A percentile compares a stretch with the other conserved stretches of the same genome.
These are phyloP conservation scores for Naganishia randhawae DNA, from an alignment of 768 basidiomycete species.

Conservation along the genomic window DNA sequence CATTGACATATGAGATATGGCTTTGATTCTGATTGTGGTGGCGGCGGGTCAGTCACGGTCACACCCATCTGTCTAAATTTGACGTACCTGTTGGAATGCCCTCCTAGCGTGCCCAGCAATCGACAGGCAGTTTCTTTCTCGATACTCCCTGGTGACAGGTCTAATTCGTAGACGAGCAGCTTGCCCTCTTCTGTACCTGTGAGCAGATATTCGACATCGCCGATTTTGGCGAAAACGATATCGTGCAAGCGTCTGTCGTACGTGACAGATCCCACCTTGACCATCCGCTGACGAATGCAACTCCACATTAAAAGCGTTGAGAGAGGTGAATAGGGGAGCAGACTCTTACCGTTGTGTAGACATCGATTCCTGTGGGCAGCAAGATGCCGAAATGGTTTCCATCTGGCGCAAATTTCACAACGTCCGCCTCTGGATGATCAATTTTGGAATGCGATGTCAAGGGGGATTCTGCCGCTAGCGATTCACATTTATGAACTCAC, in stretches of 20 bases:
- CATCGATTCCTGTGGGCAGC: constrained; percentile 66
- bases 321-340: not conserved
- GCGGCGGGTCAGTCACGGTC: constrained; percentile 13
- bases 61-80: not conserved
- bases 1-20: constrained; percentile 55
- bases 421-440: constrained; percentile 68
- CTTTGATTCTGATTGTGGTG: constrained; percentile 64
- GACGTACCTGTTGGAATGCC: constrained; percentile 79
- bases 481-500: constrained; percentile 53
- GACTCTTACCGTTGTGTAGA: constrained; percentile 70
- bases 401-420: constrained; percentile 78
- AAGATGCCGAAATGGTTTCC: constrained; percentile 80
- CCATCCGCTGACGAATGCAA: constrained; percentile 66
- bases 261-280: constrained; percentile 64
- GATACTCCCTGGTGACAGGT: constrained; percentile 53
- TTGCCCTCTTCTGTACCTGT: constrained; percentile 88
- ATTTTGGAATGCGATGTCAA: constrained; percentile 7
- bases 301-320: not conserved
- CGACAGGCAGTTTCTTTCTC: constrained; percentile 34
- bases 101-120: constrained; percentile 61
- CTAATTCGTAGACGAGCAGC: constrained; percentile 64
- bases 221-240: constrained; percentile 66
- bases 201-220: constrained; percentile 61
- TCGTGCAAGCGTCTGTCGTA: constrained; percentile 84
- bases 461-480: not conserved